These are phyloP conservation scores for Fusarium poae DNA, from an alignment of 2,329 filamentous ascomycete genomes.

Conservation along the genomic window DNA sequence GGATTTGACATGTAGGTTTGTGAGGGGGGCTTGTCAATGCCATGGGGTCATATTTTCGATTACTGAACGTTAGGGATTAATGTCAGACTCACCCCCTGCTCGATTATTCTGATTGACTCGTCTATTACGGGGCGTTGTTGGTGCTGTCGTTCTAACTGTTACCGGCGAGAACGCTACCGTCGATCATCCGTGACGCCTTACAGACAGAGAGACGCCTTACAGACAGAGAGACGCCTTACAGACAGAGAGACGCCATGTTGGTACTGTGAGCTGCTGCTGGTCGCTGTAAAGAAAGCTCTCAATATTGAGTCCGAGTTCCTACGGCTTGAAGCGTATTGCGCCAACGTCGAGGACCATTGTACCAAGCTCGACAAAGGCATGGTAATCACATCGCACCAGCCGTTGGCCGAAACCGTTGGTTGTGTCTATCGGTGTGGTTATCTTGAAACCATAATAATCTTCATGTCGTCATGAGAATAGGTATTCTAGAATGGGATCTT, in stretches of 20 bases:
- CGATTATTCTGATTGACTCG: constrained; percentile 23
- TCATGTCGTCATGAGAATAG: background rate
- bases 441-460: background rate
- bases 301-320: background rate
- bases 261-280: background rate
- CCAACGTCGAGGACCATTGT: constrained; percentile 18
- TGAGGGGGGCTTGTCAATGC: constrained; percentile 1
- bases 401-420: constrained; percentile 9
- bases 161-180: constrained; percentile 46
- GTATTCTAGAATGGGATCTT: background rate
- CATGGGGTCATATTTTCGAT: constrained; percentile 28
- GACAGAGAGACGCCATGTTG: constrained; percentile 13
- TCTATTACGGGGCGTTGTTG: constrained; percentile 17
- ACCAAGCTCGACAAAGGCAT: background rate
- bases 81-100: constrained; percentile 15
- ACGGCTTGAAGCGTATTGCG: constrained; percentile 30
- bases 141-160: constrained; percentile 27
- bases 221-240: background rate
- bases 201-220: constrained; percentile 10
- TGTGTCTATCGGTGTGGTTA: constrained; percentile 3
- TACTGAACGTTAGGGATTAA: constrained; percentile 28
- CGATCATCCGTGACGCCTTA: constrained; percentile 48
- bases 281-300: constrained; percentile 12
- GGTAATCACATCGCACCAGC: background rate
- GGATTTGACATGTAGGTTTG: constrained; percentile 19